Base-by-base conservation (phyloP, 257 asterid species). In the Solanum verrucosum region DNA sequence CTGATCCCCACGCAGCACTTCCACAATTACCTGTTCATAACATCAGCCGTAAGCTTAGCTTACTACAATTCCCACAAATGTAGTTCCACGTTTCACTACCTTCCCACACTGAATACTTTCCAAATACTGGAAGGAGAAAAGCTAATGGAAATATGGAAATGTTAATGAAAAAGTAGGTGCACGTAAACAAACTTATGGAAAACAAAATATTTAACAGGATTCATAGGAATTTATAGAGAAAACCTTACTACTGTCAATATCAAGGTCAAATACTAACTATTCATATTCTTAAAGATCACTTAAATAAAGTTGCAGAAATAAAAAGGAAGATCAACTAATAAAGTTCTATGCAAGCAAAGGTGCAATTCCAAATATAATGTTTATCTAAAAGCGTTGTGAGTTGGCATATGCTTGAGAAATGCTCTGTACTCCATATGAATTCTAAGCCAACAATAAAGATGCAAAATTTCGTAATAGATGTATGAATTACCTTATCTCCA, bases 1-100 rank as follows among this genome's bases (percentile, higher is more conserved):
- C 87, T 94, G 93, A 92, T 97, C 99, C 59, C 94, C 99, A 12
- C 99, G 98, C 60, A 96, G 93, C 88, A 96, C 99, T 94, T 98
- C 99, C 70, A 97, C 95, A n/a, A 29, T 92, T 65, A 97, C 93
- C 98, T 96, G 93, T 85, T 63, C 75, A 88, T 67, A 70, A 77
- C 33, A 88, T 84, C 40, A 87, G 65, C 78, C 6, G 23, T 87
- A 40, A 63, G 25, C 84, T 18, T 14, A 16, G 29, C 44, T 29
- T 29, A 16, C 16, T 16, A 81, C 42, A 8, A 49, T 81, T 81
- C 20, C 85, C 23, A 42, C 52, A 63, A 65, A 34, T 31, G 49
- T n/a, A 60, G 42, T 79, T 37, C 33, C 71, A 63, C 15, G 34
- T 20, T 25, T 52, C 67, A 42, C 27, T 21, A 10, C 33, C 21